These are phyloP conservation scores for Theobroma cacao DNA, from an alignment of 345 rosid species.

Conservation along the genomic window DNA sequence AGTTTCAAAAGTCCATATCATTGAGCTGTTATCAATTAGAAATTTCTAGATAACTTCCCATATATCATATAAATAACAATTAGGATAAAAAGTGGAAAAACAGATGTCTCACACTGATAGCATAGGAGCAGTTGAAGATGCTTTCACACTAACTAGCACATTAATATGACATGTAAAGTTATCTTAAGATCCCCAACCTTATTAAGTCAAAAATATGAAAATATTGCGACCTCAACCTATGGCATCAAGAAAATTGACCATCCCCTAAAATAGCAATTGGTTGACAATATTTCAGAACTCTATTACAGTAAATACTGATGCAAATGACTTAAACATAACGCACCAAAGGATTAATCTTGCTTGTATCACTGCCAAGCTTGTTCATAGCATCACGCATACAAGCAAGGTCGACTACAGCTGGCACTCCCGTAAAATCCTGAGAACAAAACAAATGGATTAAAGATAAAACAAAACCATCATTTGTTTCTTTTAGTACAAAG, in stretches of 20 bases:
- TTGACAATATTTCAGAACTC: not conserved
- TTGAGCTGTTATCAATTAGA: not conserved
- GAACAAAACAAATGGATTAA: slow-evolving; percentile 16
- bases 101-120: not conserved
- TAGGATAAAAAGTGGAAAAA: not conserved
- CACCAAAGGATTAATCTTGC: slow-evolving; percentile 92
- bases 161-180: not conserved
- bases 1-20: not conserved
- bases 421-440: slow-evolving; percentile 99
- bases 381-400: slow-evolving; percentile 99
- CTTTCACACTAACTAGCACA: not conserved
- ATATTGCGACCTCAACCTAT: not conserved
- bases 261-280: not conserved
- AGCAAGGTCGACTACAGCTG: slow-evolving; percentile 98
- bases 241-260: not conserved
- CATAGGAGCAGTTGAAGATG: not conserved
- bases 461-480: not conserved
- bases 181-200: not conserved
- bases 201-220: not conserved
- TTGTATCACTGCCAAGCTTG: slow-evolving; percentile 81
- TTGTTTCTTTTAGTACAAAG: not conserved
- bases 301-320: not conserved
- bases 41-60: not conserved
- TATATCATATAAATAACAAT: not conserved
- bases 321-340: not conserved